A percentile compares a stretch with the other conserved stretches of the same genome.
Conservation (phyloP, 257 asterid genomes). For the Jaltomata sinuosa region DNA sequence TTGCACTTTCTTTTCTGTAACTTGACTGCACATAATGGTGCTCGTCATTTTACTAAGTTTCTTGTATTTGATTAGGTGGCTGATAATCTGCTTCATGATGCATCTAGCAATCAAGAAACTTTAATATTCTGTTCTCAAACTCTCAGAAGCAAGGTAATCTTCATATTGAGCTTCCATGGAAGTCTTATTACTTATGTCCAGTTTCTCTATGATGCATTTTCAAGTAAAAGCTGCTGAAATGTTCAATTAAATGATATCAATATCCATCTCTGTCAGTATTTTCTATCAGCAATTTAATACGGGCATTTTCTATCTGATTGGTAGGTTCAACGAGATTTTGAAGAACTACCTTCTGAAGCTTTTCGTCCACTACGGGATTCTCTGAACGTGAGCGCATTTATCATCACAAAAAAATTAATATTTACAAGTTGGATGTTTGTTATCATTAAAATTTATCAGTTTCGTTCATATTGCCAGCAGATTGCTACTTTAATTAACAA, state of each 20-base stretch:
- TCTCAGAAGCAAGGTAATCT: conserved; percentile 90
- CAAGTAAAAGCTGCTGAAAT: neutral
- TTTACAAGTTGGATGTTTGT: neutral
- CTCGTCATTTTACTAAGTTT: neutral
- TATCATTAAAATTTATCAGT: neutral
- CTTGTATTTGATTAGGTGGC: conserved; percentile 62
- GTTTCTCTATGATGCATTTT: neutral
- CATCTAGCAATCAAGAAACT: conserved; percentile 89
- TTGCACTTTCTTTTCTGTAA: neutral
- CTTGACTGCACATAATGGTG: neutral
- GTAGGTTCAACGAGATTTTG: conserved; percentile 98
- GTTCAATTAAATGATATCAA: neutral
- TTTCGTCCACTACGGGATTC: conserved; percentile 83
- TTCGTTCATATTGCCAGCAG: neutral
- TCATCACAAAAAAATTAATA: neutral
- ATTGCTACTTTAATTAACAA: neutral
- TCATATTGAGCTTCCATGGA: neutral
- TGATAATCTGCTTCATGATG: conserved; percentile 93
- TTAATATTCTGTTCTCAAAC: conserved; percentile 94
- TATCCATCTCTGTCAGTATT: neutral
- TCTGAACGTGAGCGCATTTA: conserved; percentile 56
- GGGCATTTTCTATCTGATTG: conserved; percentile 4
- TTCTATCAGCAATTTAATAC: neutral
- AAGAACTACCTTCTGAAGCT: conserved; percentile 97
- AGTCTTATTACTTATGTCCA: neutral